phyloP scores from a whole-genome alignment of 2,329 filamentous ascomycete species.

The Pseudocercospora fuligena region DNA sequence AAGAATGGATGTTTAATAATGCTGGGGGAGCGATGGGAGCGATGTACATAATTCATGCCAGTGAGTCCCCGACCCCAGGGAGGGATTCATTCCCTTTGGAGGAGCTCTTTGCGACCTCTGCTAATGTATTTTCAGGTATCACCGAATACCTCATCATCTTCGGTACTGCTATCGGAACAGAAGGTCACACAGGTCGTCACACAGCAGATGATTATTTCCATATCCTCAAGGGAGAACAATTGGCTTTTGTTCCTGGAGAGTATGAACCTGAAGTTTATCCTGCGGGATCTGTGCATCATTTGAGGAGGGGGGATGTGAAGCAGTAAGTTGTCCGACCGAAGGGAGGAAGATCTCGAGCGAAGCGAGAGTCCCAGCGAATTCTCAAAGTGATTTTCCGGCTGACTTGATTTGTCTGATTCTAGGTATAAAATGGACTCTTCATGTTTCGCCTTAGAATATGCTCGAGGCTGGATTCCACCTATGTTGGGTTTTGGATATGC shows the following conservation, averaged over 20 bases:
- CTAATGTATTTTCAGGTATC: constrained; percentile 61
- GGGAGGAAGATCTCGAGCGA: too few species aligned
- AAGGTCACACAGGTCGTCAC: constrained; percentile 86
- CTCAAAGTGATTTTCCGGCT: too few species aligned
- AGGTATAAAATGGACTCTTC: constrained; percentile 74
- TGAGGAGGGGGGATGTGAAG: constrained; percentile 72
- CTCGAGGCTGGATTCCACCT: constrained; percentile 86
- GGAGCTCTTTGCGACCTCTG: neutral
- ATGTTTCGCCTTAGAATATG: constrained; percentile 84
- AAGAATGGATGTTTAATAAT: constrained; percentile 93
- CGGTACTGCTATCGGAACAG: constrained; percentile 80
- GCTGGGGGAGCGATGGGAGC: constrained; percentile 89
- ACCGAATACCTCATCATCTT: constrained; percentile 93
- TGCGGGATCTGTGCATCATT: constrained; percentile 71
- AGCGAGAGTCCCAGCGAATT: too few species aligned
- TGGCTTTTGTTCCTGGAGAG: constrained; percentile 71
- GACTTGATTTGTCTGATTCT: neutral
- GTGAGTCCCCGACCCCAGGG: constrained; percentile 54
- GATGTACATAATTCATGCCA: constrained; percentile 89
- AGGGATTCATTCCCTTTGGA: too few species aligned
- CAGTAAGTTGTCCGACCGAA: constrained; percentile 49
- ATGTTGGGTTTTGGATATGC: constrained; percentile 92
- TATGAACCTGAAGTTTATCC: constrained; percentile 73
- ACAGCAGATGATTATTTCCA: constrained; percentile 95
- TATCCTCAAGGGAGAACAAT: constrained; percentile 79